Conservation (phyloP, 73 alveolate genomes). For the Symbiodinium pilosum region DNA sequence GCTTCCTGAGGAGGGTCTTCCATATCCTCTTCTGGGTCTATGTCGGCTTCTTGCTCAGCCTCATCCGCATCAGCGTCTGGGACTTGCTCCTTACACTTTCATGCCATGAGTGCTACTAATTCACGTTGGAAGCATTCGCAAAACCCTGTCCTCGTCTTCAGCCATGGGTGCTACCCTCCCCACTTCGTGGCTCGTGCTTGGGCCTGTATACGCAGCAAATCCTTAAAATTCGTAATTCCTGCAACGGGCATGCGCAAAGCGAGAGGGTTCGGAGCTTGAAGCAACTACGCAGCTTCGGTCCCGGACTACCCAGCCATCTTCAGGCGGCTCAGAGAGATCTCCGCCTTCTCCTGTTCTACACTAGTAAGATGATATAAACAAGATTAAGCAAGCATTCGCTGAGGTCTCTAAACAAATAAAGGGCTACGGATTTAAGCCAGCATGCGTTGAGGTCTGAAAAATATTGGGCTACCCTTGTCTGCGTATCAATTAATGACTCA, state of each 20-base stretch:
- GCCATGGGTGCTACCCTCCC: background rate
- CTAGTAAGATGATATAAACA: no score
- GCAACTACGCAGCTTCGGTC: background rate
- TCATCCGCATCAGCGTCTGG: slow-evolving; percentile 2
- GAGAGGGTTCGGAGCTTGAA: background rate
- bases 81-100: background rate
- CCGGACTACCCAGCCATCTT: slow-evolving; percentile 2
- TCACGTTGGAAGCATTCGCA: no score
- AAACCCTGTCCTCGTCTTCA: background rate
- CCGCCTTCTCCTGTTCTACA: background rate
- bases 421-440: no score
- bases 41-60: background rate
- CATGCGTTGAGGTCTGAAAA: no score
- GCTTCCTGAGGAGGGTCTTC: no score
- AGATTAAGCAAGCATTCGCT: no score
- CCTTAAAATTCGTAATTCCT: no score
- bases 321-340: background rate
- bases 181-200: slow-evolving; percentile 7
- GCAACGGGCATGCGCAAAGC: no score
- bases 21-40: background rate
- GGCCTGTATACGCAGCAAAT: background rate
- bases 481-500: no score
- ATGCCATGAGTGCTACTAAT: background rate
- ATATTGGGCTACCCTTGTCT: no score
- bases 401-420: no score